These are phyloP conservation scores for Cenococcum geophilum DNA, from an alignment of 495 filamentous ascomycete genomes.

Conservation along the genomic window DNA sequence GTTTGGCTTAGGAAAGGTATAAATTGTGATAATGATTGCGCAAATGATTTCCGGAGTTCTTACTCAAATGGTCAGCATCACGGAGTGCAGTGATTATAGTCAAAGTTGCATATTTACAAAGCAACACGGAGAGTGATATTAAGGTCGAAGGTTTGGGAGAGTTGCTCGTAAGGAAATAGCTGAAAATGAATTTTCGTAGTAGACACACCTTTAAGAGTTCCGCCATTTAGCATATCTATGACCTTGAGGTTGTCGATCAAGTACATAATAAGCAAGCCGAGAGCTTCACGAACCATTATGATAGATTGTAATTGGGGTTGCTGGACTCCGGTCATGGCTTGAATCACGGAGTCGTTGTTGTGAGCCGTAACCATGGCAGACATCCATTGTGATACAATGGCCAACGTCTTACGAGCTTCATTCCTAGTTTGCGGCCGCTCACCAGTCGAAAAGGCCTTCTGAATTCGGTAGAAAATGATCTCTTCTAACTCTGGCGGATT, in stretches of 20 bases:
- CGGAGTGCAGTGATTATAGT: background rate
- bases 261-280: slow-evolving; percentile 47
- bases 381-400: slow-evolving; percentile 40
- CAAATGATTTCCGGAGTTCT: slow-evolving; percentile 46
- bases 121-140: no score
- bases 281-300: slow-evolving; percentile 50
- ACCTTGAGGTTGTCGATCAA: slow-evolving; percentile 49
- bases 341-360: slow-evolving; percentile 33
- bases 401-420: slow-evolving; percentile 34
- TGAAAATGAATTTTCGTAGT: no score
- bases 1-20: slow-evolving; percentile 49
- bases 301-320: slow-evolving; percentile 42
- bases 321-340: slow-evolving; percentile 33
- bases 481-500: slow-evolving; percentile 43
- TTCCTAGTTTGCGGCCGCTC: slow-evolving; percentile 28
- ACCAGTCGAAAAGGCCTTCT: slow-evolving; percentile 42
- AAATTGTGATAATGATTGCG: slow-evolving; percentile 46
- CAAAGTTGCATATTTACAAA: no score
- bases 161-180: no score
- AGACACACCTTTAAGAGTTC: slow-evolving; percentile 41
- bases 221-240: slow-evolving; percentile 42
- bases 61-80: slow-evolving; percentile 1
- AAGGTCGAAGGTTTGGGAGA: no score
- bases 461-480: slow-evolving; percentile 48
- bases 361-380: slow-evolving; percentile 29